Conservation (phyloP, 1,284 basidiomycete genomes). For the Irpex rosettiformis region DNA sequence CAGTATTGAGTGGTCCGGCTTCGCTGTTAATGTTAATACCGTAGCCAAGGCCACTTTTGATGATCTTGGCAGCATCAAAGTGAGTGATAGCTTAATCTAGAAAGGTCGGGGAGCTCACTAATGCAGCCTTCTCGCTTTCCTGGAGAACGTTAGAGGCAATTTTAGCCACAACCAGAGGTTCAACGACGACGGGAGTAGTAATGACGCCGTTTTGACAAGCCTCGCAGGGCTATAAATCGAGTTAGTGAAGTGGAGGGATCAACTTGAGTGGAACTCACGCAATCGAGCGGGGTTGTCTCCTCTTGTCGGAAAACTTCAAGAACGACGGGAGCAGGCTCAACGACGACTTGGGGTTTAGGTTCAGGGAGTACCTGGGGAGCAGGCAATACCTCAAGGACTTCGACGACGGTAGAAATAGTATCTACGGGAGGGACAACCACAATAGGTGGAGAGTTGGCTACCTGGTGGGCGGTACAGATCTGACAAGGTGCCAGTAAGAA, state of each 20-base stretch:
- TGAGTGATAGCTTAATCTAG: neutral
- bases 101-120: neutral
- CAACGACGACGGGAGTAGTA: neutral
- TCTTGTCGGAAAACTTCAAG: neutral
- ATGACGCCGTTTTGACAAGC: neutral
- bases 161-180: neutral
- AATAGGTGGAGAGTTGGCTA: neutral
- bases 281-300: neutral
- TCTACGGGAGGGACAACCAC: neutral
- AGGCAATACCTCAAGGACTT: neutral
- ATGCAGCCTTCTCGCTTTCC: neutral
- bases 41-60: neutral
- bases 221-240: neutral
- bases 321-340: neutral
- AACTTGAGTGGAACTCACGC: neutral
- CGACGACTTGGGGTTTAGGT: neutral
- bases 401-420: neutral
- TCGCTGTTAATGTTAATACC: constrained; percentile 2
- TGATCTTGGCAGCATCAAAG: neutral
- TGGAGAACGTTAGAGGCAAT: neutral
- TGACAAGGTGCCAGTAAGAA: too few species aligned
- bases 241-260: neutral
- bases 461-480: neutral
- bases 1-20: neutral
- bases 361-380: neutral